These are phyloP conservation scores for Physcomitrellopsis africana DNA, from an alignment of 225 moss, liverwort and hornwort genomes.

Conservation along the genomic window DNA sequence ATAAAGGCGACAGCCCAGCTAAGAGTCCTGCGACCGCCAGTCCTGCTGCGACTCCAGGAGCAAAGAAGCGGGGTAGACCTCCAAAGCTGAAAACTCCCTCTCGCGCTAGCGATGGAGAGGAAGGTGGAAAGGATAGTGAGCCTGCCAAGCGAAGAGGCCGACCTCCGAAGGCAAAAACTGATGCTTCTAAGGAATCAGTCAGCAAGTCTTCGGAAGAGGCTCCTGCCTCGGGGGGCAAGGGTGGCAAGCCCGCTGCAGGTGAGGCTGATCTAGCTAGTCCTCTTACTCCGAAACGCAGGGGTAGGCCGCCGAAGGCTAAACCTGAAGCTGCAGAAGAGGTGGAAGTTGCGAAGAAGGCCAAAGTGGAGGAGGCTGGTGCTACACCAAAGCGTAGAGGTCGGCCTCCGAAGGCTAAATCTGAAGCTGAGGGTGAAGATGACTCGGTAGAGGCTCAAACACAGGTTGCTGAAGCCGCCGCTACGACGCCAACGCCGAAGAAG, in stretches of 20 bases:
- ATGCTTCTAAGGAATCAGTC: conserved; percentile 45
- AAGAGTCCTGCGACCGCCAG: not conserved
- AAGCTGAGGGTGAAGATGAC: conserved; percentile 3
- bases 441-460: conserved; percentile 18
- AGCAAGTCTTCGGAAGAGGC: conserved; percentile 45
- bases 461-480: conserved; percentile 11
- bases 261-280: conserved; percentile 20
- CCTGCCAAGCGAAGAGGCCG: conserved; percentile 48
- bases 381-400: conserved; percentile 55
- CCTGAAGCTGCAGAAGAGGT: conserved; percentile 27
- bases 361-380: conserved; percentile 28
- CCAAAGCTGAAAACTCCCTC: conserved; percentile 43
- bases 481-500: conserved; percentile 40
- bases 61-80: conserved; percentile 56
- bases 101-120: not conserved
- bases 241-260: too few species aligned
- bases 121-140: conserved; percentile 31
- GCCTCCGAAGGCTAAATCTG: conserved; percentile 42
- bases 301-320: conserved; percentile 51
- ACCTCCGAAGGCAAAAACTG: conserved; percentile 43
- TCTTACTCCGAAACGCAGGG: conserved; percentile 47
- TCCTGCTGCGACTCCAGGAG: conserved; percentile 31
- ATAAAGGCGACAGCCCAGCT: conserved; percentile 22
- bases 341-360: conserved; percentile 34
- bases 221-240: not conserved